A percentile compares a stretch with the other conserved stretches of the same genome.
Evolutionary conservation across 139 green algal species (phyloP).

Genomic region (Volvox africanus): DNA sequence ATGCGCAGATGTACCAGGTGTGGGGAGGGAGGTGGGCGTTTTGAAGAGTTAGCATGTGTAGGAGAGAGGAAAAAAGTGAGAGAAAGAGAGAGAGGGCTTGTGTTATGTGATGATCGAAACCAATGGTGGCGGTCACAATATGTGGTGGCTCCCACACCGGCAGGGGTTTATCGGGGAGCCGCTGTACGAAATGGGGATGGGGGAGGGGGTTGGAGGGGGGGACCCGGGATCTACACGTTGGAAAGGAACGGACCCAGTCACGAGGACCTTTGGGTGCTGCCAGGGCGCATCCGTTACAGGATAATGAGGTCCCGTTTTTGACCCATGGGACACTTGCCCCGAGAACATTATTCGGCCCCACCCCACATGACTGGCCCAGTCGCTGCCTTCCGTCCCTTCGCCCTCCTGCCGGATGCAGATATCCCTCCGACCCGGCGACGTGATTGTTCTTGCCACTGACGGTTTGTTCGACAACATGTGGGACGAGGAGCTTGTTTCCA

Average conservation of each 20-base stretch:
- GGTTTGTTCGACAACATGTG: conserved; percentile 98
- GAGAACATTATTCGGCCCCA: neutral
- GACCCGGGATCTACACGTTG: no score
- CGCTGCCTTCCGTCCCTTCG: neutral
- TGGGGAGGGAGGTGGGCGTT: neutral
- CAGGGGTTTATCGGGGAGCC: no score
- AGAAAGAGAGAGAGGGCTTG: neutral
- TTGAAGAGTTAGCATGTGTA: neutral
- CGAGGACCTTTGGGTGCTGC: no score
- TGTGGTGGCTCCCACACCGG: no score
- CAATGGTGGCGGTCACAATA: no score
- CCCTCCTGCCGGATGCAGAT: neutral
- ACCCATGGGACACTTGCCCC: no score
- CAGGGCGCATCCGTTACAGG: no score
- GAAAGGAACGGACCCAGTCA: no score
- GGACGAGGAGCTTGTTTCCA: conserved; percentile 79
- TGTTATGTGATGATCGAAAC: neutral
- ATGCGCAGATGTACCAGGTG: conserved; percentile 66
- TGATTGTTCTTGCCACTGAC: conserved; percentile 90
- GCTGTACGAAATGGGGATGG: no score
- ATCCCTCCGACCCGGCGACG: conserved; percentile 73
- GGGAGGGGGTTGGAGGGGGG: no score
- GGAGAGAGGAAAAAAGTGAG: neutral
- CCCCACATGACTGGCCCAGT: neutral
- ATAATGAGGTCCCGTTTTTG: no score